phyloP scores from a whole-genome alignment of 1,284 basidiomycete genomes.

The Cystobasidium sp. region DNA sequence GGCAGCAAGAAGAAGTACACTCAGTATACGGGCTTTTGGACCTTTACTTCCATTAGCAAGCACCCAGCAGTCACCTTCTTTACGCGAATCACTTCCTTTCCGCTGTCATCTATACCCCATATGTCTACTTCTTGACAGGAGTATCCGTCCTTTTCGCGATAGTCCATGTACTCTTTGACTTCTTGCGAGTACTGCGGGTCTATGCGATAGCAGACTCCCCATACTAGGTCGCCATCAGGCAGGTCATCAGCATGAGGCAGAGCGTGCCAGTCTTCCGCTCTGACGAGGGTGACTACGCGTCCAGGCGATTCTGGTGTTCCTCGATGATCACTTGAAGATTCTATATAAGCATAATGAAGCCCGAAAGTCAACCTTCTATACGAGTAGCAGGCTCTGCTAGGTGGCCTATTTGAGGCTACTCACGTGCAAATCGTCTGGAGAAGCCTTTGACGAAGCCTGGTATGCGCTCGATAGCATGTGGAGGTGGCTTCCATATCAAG shows the following conservation, averaged over 20 bases:
- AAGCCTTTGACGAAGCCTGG: constrained; percentile 44
- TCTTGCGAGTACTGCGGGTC: constrained; percentile 72
- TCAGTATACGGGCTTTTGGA: not conserved
- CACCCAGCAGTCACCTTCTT: not conserved
- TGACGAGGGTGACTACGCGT: constrained; percentile 84
- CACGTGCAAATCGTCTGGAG: constrained; percentile 41
- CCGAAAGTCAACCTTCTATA: not conserved
- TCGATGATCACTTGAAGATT: constrained; percentile 56
- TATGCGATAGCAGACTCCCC: constrained; percentile 84
- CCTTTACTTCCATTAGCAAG: not conserved
- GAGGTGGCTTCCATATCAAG: constrained; percentile 45
- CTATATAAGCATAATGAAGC: not conserved
- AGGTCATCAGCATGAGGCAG: constrained; percentile 61
- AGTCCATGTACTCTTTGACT: constrained; percentile 80
- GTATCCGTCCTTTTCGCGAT: constrained; percentile 84
- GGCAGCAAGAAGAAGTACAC: not conserved
- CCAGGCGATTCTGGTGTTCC: constrained; percentile 79
- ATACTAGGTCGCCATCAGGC: constrained; percentile 59
- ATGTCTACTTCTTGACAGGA: constrained; percentile 69
- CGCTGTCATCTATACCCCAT: constrained; percentile 59
- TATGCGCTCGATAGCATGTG: constrained; percentile 37
- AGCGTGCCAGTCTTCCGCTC: constrained; percentile 77
- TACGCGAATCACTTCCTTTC: constrained; percentile 51
- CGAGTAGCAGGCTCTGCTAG: not conserved
- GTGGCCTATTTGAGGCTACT: not conserved